phyloP scores from a whole-genome alignment of 306 rosid species.

The Betula pendula region DNA sequence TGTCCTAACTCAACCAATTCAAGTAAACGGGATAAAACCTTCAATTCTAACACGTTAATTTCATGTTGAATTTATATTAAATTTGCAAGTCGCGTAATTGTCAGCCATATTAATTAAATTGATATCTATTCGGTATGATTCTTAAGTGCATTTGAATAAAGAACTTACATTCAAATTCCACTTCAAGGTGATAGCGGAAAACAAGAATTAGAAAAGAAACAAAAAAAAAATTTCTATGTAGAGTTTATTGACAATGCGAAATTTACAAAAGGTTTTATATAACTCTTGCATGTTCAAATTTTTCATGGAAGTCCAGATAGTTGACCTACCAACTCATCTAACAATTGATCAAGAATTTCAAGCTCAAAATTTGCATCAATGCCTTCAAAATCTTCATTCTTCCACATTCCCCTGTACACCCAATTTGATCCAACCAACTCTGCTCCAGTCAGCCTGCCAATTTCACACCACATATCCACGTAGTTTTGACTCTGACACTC shows the following conservation, averaged over 20 bases:
- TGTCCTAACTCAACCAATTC: no score
- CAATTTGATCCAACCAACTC: conserved; percentile 51
- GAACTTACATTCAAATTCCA: not conserved
- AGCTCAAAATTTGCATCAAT: conserved; percentile 58
- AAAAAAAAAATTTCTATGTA: conserved; percentile 16
- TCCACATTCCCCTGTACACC: conserved; percentile 24
- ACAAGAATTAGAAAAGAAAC: not conserved
- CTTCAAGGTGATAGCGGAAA: not conserved
- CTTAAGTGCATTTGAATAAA: not conserved
- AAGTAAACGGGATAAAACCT: no score
- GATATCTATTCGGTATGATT: no score
- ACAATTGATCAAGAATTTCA: conserved; percentile 46
- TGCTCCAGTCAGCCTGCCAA: conserved; percentile 49
- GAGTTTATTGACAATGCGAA: conserved; percentile 29
- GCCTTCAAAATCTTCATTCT: conserved; percentile 37
- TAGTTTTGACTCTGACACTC: conserved; percentile 25
- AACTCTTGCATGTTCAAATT: conserved; percentile 18
- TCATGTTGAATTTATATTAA: no score
- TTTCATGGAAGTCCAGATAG: conserved; percentile 25
- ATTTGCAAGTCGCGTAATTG: no score
- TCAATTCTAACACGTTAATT: no score
- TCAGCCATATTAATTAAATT: no score
- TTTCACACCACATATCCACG: conserved; percentile 44
- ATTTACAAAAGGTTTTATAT: conserved; percentile 24
- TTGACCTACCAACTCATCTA: conserved; percentile 65